Evolutionary conservation across 2,329 filamentous ascomycete genomes (phyloP), one percentile per base, ranked within the genome.

Genomic region (Botrytis fabae): DNA sequence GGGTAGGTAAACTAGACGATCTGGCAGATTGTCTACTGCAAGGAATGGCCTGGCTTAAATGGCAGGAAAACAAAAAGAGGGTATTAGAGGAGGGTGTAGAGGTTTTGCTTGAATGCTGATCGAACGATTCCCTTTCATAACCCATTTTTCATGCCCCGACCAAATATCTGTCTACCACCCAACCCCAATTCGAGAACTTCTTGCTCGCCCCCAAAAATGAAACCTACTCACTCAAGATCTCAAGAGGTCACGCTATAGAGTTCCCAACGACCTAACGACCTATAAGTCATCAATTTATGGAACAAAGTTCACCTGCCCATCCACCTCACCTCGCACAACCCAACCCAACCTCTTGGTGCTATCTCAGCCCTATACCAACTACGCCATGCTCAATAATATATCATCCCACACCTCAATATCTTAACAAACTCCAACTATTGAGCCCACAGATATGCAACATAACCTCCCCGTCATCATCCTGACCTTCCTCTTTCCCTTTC

Each of bases 11-110:
- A 81, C 81, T 95, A 70, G 93, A 97, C 81, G 93, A 97, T 83
- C 82, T 97, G 68, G 92, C 93, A 0, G 93, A 97, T 83, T 92
- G 91, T 80, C 83, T 96, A 40, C 80, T 96, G 71, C 93, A 97
- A 81, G 93, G 90, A 2, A 85, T 93, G 73, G 90, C 92, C 4
- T 95, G 92, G 90, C 81, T 93, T 54, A 86, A 90, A 74, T 97
- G 93, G 93, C 89, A 94, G 79, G 83, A 85, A 77, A 92, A 92
- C 77, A 83, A 82, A 75, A 79, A 78, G 40, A 76, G 75, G 20
- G 77, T 84, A 1, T 72, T 80, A 5, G 75, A 76, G 20, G 70
- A 80, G 44, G 81, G 82, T 20, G 80, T 80, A 42, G 77, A 82
- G 44, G 74, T 71, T 62, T 73, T 81, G 61, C 72, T 81, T 64